Base-by-base conservation (phyloP, 2,329 filamentous ascomycete species). In the Coniochaeta sp. region DNA sequence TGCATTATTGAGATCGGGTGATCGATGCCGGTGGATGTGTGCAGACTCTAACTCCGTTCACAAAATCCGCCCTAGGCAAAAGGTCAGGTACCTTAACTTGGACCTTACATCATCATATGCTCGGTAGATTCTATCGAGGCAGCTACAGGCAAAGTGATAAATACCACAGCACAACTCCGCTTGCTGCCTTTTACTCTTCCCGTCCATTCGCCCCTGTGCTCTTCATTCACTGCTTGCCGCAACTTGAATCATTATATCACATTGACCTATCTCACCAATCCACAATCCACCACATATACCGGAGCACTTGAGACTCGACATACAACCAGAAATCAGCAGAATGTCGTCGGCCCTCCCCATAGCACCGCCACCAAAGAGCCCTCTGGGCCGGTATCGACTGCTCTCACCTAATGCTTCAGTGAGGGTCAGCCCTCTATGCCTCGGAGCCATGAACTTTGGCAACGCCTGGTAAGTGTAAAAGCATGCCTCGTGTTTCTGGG, bases 401-500 rank as follows among this genome's bases (percentile, higher is more conserved):
- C 80, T 91, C 14, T 83, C 87, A 1, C 86, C 87, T 10, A 83
- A 79, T 0, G 88, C 89, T 2, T 80, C 81, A 0, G 78, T 90
- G 24, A 78, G 85, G 34, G 87, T 90, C n/a, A 87, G 84, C 63
- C 87, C 87, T 4, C 71, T 90, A 0, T 85, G 81, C 50, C 78
- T 91, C 1, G 88, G 86, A 12, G 77, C 77, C 58, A 88, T 88
- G 84, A 85, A 81, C 71, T 85, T 89, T 72, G 86, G 86, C 52
- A 73, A 83, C 60, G 74, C 78, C 36, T 87, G 80, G 77, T 71
- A 65, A 71, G 56, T 55, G 32, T 17, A 30, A 24, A 22, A 9
- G n/a, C n/a, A n/a, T n/a, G n/a, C n/a, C n/a, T n/a, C n/a, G n/a
- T n/a, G n/a, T n/a, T n/a, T n/a, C n/a, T n/a, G n/a, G n/a, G n/a